These are phyloP conservation scores for Meyerozyma guilliermondii DNA, from an alignment of 1,139 yeast species.

Conservation along the genomic window DNA sequence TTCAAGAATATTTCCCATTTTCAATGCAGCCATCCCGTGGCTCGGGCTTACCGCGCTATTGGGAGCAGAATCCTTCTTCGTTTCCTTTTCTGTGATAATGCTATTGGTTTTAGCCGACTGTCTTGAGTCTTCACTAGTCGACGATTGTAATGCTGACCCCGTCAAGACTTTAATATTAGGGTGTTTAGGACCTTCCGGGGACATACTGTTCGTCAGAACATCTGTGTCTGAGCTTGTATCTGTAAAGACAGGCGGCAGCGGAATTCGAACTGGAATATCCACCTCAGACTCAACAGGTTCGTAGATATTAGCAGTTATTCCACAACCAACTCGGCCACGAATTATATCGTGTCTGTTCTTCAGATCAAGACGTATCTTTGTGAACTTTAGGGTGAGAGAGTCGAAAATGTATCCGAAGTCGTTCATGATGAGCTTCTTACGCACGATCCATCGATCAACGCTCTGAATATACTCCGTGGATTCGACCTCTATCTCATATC, in stretches of 20 bases:
- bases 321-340: constrained; percentile 11
- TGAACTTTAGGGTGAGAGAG: constrained; percentile 25
- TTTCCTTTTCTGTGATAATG: neutral
- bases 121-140: neutral
- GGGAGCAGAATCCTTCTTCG: neutral
- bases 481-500: constrained; percentile 26
- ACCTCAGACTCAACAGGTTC: constrained; percentile 6
- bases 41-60: neutral
- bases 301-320: constrained; percentile 15
- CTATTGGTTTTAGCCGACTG: neutral
- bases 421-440: constrained; percentile 28
- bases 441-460: constrained; percentile 33
- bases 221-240: constrained; percentile 6
- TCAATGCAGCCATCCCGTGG: constrained; percentile 8
- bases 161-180: neutral
- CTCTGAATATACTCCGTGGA: constrained; percentile 19
- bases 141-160: neutral
- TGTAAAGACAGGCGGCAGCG: constrained; percentile 19
- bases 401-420: constrained; percentile 36
- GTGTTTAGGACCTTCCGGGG: neutral
- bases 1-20: constrained; percentile 26
- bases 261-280: constrained; percentile 9
- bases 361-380: constrained; percentile 22
- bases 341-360: constrained; percentile 7
- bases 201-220: neutral